These are phyloP conservation scores for Phytophthora ramorum DNA, from an alignment of 352 stramenopile species.

Conservation along the genomic window DNA sequence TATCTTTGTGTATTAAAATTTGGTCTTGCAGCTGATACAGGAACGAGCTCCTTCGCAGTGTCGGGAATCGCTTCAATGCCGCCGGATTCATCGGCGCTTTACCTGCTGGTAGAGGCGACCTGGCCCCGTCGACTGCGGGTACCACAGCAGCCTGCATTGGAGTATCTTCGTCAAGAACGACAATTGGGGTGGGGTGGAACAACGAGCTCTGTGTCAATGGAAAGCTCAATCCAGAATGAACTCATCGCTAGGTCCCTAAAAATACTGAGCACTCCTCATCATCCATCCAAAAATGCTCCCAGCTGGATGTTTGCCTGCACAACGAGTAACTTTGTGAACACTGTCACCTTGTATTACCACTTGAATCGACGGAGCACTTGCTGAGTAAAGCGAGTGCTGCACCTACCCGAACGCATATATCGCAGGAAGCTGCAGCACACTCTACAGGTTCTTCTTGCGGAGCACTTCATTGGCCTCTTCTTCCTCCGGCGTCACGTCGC, in stretches of 20 bases:
- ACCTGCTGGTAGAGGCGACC: conserved; percentile 6
- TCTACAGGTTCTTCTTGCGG: conserved; percentile 68
- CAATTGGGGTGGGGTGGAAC: background rate
- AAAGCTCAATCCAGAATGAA: background rate
- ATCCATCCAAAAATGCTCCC: background rate
- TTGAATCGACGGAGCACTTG: conserved; percentile 30
- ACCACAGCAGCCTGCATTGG: conserved; percentile 9
- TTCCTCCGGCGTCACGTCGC: conserved; percentile 56
- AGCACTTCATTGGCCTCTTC: conserved; percentile 62
- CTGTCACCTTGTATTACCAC: conserved; percentile 33
- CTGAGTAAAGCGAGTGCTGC: conserved; percentile 15
- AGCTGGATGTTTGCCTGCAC: background rate
- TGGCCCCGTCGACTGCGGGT: conserved; percentile 1
- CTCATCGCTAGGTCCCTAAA: conserved; percentile 16
- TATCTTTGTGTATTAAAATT: conserved; percentile 48
- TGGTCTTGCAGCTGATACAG: conserved; percentile 70
- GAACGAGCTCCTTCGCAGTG: conserved; percentile 47
- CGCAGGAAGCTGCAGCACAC: conserved; percentile 10
- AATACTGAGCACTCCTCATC: conserved; percentile 19
- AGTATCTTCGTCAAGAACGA: conserved; percentile 4
- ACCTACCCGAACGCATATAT: conserved; percentile 16
- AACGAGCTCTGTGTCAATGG: background rate
- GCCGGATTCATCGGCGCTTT: conserved; percentile 26
- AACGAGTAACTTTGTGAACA: conserved; percentile 6
- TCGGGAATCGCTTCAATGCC: conserved; percentile 43